Evolutionary conservation across 164 flowering plant species (phyloP), one percentile per base, ranked within the genome.

Genomic region (Nymphaea colorata): DNA sequence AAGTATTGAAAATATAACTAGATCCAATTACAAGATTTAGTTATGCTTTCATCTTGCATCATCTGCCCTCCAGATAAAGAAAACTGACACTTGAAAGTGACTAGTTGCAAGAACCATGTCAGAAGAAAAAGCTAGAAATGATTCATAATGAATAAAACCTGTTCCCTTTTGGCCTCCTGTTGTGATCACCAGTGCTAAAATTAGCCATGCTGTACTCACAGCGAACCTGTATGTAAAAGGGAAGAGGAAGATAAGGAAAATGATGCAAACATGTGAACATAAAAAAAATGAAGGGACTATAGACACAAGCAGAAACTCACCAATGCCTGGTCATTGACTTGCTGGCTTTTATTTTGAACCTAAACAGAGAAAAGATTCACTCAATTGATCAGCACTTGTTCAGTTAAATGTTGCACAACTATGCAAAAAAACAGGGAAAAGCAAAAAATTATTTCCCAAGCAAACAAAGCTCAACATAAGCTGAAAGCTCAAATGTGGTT

Each of bases 201-300:
- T 89, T 91, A 70, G 98, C 97, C 98, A 94, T 91, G 78, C 85
- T 88, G 72, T 94, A 94, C 76, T 94, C 98, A 69, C 98, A 94
- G 4, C 93, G 89, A 64, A 94, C 93, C 98, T 94, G 72, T 42
- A 71, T 64, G 17, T 14, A 67, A 18, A 66, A 42, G 59, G 10
- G 59, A 55, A 10, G 1, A 25, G 36, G 36, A 25, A 25, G 36
- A 25, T 6, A 51, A 62, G 2, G 4, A 25, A 18, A 18, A 42
- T 43, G 63, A 6, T 3, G 6, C 57, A 14, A 25, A 25, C 59
- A 6, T 12, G 51, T 53, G 11, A 64, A 55, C 59, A 55, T 55
- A 8, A 55, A 55, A 25, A 16, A 16, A 55, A 8, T 55, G 59
- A 55, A 55, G 36, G 36, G 36, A 25, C 36, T 25, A 25, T 25